Base-by-base conservation (phyloP, 495 filamentous ascomycete species). In the Penicillium verhagenii region DNA sequence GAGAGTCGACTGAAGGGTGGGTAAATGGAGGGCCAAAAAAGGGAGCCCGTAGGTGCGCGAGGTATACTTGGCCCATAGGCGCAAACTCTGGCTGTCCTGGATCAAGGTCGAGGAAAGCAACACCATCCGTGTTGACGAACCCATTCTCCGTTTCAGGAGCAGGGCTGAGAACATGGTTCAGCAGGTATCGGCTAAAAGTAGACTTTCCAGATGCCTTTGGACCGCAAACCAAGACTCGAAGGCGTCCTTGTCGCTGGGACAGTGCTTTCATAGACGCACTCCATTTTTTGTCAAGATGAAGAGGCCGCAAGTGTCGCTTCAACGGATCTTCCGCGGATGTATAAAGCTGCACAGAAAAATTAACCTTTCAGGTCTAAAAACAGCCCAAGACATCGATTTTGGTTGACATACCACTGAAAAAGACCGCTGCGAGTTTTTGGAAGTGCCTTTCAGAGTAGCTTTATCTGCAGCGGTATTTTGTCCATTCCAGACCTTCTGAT, bases 121-220 rank as follows among this genome's bases (percentile, higher is more conserved):
- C 80, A 4, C 68, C 72, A 42, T 77, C 68, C 24, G 68, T 65
- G 44, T 71, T 73, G 26, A 44, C 58, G 55, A 66, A 63, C 33
- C 64, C 63, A 7, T 65, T 66, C 38, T 71, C 72, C 6, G 64
- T 59, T 29, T 74, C 66, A 5, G 71, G 70, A 5, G 68, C 59
- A 25, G 66, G 72, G 19, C 84, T 86, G 21, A 93, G 72, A n/a
- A 92, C 74, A 54, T 83, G 81, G 67, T 96, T 96, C 11, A 80
- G 67, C 18, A 96, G 74, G n/a, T 90, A 73, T 45, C 85, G 87
- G 39, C 84, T 82, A 59, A 96, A 92, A 0, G 89, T 93, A 3
- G 91, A 96, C 67, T 96, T 96, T 14, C 92, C 92, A 13, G 90
- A 88, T 1, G 82, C 86, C 54, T 95, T 93, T 1, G 90, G 87